Base-by-base conservation (phyloP, 1,139 yeast species). In the Zygoascus hellenicus region DNA sequence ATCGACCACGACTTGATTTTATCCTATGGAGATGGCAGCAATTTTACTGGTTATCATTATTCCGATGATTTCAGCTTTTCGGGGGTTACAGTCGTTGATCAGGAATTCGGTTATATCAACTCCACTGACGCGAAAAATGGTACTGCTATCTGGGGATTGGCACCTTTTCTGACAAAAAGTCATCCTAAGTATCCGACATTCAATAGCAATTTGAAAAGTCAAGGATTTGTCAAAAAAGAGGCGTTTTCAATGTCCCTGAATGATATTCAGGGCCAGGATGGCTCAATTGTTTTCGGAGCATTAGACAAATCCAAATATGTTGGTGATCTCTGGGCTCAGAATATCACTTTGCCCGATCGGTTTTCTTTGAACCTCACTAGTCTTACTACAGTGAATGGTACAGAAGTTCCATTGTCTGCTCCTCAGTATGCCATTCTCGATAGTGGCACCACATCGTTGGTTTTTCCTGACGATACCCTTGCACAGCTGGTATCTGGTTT, bases 271-370 rank as follows among this genome's bases (percentile, higher is more conserved):
- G 61, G 74, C 2, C 52, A 61, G n/a, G 52, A 64, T 1, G 85
- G 84, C 1, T 58, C 68, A 14, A 55, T 80, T 22, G 61, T 80
- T 45, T 77, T 80, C 60, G 85, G 85, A 7, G 85, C 80, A 5
- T 66, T 78, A 10, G 84, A 80, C 60, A 65, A 67, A 41, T 67
- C 75, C 31, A 77, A 76, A 58, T 77, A 70, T 58, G 43, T 64
- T 0, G 84, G 83, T 0, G 57, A 66, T 9, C 67, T 78, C n/a
- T 54, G 51, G 48, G 56, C 61, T 2, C 56, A 64, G 9, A 65
- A 66, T 11, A 33, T 58, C 32, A 50, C 49, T 10, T 34, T 45
- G 10, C 16, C 36, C 19, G 29, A 32, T 11, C 9, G 46, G 2
- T 48, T 47, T 32, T 29, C 32, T 22, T 52, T 52, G 9, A 32